A percentile compares a stretch with the other conserved stretches of the same genome.
Evolutionary conservation across 225 moss, liverwort and hornwort genomes (phyloP).

Genomic region (Anthoceros angustus): DNA sequence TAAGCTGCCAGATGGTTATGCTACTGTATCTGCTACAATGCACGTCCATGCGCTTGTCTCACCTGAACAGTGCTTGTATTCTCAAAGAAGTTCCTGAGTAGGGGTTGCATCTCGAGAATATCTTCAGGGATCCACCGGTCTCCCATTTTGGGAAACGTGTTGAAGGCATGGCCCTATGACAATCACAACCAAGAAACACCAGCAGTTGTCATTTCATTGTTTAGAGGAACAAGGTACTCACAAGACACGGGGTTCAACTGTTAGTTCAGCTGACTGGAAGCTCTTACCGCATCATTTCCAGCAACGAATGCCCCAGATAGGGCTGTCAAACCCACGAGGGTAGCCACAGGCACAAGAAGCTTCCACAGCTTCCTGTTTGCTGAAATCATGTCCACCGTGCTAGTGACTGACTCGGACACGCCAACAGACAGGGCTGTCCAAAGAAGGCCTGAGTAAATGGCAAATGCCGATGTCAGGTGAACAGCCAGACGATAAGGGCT

Average conservation of each 20-base stretch:
- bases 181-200: background rate
- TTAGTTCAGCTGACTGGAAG: background rate
- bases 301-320: slow-evolving; percentile 97
- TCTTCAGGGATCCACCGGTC: slow-evolving; percentile 73
- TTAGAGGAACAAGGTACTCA: too few relatives aligned
- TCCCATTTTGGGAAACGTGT: slow-evolving; percentile 96
- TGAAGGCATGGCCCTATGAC: slow-evolving; percentile 80
- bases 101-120: slow-evolving; percentile 72
- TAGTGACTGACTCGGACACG: slow-evolving; percentile 24
- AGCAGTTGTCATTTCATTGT: background rate
- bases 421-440: slow-evolving; percentile 84
- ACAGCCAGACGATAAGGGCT: slow-evolving; percentile 98
- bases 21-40: too few relatives aligned
- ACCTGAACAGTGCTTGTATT: slow-evolving; percentile 97
- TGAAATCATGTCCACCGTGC: slow-evolving; percentile 17
- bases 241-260: background rate
- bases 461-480: slow-evolving; percentile 99
- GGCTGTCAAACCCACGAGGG: slow-evolving; percentile 79
- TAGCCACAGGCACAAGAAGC: slow-evolving; percentile 80
- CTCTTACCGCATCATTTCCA: slow-evolving; percentile 88
- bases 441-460: slow-evolving; percentile 97
- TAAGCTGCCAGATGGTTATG: too few relatives aligned
- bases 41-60: background rate
- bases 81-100: slow-evolving; percentile 85
- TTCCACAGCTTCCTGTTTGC: slow-evolving; percentile 39